Evolutionary conservation across 805 yeast genomes (phyloP).

Genomic region (Candida saitoana): DNA sequence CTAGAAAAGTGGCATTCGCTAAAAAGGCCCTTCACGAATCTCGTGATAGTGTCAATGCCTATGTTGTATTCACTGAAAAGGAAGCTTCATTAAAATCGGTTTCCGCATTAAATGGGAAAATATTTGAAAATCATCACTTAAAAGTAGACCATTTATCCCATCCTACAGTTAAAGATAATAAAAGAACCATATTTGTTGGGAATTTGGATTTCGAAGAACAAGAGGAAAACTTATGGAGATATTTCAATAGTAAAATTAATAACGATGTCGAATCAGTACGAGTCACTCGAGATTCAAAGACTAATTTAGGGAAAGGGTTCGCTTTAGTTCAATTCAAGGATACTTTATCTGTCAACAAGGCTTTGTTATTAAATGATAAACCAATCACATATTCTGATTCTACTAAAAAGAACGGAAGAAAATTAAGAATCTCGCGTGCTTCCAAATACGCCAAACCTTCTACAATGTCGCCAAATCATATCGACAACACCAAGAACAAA

Average conservation of each 20-base stretch:
- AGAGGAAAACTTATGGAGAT: slow-evolving; percentile 86
- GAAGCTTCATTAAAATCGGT: slow-evolving; percentile 45
- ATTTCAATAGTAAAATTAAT: slow-evolving; percentile 49
- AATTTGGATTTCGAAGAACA: slow-evolving; percentile 88
- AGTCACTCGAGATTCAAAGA: slow-evolving; percentile 85
- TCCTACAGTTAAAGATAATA: slow-evolving; percentile 81
- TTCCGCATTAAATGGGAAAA: slow-evolving; percentile 55
- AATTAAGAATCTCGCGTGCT: slow-evolving; percentile 70
- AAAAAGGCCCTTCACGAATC: slow-evolving; percentile 71
- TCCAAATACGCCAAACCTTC: slow-evolving; percentile 40
- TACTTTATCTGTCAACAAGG: slow-evolving; percentile 69
- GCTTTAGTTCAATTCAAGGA: slow-evolving; percentile 91
- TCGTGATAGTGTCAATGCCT: slow-evolving; percentile 82
- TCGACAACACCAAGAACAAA: slow-evolving; percentile 28
- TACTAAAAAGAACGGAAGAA: slow-evolving; percentile 59
- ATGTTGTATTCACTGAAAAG: slow-evolving; percentile 68
- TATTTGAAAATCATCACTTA: slow-evolving; percentile 70
- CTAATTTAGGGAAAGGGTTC: slow-evolving; percentile 95
- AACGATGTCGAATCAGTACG: slow-evolving; percentile 80
- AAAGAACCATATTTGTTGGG: slow-evolving; percentile 85
- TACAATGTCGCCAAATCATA: slow-evolving; percentile 40
- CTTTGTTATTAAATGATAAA: slow-evolving; percentile 71
- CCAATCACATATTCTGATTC: slow-evolving; percentile 38
- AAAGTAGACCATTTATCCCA: slow-evolving; percentile 92
- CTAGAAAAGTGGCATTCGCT: slow-evolving; percentile 88